Evolutionary conservation across 768 basidiomycete species (phyloP).

Genomic region (Calocera cornea): DNA sequence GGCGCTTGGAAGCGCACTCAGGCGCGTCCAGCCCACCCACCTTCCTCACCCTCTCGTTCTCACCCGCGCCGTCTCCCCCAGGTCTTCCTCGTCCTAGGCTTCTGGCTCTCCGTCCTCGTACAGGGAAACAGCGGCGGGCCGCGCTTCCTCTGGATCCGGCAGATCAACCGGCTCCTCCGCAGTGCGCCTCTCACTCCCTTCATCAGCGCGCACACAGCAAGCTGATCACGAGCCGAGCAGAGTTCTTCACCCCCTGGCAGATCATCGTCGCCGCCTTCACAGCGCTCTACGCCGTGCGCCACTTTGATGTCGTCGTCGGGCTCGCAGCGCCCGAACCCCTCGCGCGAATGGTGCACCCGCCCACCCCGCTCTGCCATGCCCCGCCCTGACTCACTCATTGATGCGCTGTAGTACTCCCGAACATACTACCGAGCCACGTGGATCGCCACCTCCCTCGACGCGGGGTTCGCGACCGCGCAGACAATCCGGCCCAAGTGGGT

Average conservation of each 20-base stretch:
- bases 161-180: slow-evolving; percentile 39
- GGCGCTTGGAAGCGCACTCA: slow-evolving; percentile 83
- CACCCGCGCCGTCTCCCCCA: slow-evolving; percentile 24
- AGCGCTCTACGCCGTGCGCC: slow-evolving; percentile 63
- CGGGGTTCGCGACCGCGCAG: slow-evolving; percentile 95
- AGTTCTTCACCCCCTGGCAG: slow-evolving; percentile 92
- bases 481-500: slow-evolving; percentile 83
- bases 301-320: slow-evolving; percentile 75
- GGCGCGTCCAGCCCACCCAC: slow-evolving; percentile 28
- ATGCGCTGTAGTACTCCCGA: slow-evolving; percentile 54
- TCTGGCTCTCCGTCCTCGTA: slow-evolving; percentile 76
- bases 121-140: slow-evolving; percentile 53
- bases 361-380: not conserved
- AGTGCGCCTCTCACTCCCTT: slow-evolving; percentile 30
- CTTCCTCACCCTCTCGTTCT: slow-evolving; percentile 1
- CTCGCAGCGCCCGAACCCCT: slow-evolving; percentile 85
- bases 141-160: slow-evolving; percentile 48
- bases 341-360: slow-evolving; percentile 56
- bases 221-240: slow-evolving; percentile 26
- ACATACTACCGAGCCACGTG: slow-evolving; percentile 95
- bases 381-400: slow-evolving; percentile 5
- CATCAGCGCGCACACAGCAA: not conserved
- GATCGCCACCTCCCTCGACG: slow-evolving; percentile 87
- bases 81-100: slow-evolving; percentile 82
- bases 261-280: slow-evolving; percentile 78